Conservation (phyloP, 2,329 filamentous ascomycete genomes). For the Oidium heveae region DNA sequence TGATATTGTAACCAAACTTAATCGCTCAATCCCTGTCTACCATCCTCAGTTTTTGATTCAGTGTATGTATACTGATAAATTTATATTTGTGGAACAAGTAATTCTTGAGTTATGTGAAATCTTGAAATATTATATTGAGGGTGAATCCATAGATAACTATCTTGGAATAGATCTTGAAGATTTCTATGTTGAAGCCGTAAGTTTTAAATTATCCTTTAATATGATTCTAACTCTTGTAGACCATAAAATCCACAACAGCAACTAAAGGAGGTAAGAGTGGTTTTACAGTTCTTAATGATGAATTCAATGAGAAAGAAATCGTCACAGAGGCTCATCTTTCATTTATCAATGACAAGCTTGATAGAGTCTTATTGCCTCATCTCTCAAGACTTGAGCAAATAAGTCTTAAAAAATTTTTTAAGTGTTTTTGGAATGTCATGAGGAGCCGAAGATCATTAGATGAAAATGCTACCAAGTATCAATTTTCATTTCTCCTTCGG, state of each 20-base stretch:
- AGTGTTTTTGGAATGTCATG: slow-evolving; percentile 64
- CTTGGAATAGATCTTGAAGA: slow-evolving; percentile 37
- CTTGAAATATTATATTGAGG: slow-evolving; percentile 62
- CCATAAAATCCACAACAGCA: slow-evolving; percentile 4
- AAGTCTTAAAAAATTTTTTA: slow-evolving; percentile 57
- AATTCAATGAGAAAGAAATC: slow-evolving; percentile 30
- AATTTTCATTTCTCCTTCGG: slow-evolving; percentile 58
- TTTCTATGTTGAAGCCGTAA: slow-evolving; percentile 22
- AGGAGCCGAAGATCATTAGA: slow-evolving; percentile 75
- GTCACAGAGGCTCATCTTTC: slow-evolving; percentile 48
- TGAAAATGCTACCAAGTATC: slow-evolving; percentile 66
- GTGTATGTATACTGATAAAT: slow-evolving; percentile 62
- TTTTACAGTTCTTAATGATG: slow-evolving; percentile 23
- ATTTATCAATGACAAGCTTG: slow-evolving; percentile 52
- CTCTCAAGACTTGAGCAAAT: slow-evolving; percentile 72
- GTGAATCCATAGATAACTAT: slow-evolving; percentile 57
- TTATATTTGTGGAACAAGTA: slow-evolving; percentile 42
- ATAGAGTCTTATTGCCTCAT: slow-evolving; percentile 47
- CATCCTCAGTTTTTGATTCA: slow-evolving; percentile 80
- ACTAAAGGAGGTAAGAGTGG: slow-evolving; percentile 12
- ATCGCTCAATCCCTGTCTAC: slow-evolving; percentile 69
- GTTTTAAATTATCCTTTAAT: neutral
- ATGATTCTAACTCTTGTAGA: slow-evolving; percentile 5
- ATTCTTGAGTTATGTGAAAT: slow-evolving; percentile 47
- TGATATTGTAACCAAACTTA: slow-evolving; percentile 57